Percentiles rank a stretch among this genome's conserved stretches.
These are phyloP conservation scores for Beauveria sp. DNA, from an alignment of 2,329 filamentous ascomycete species.

Conservation along the genomic window DNA sequence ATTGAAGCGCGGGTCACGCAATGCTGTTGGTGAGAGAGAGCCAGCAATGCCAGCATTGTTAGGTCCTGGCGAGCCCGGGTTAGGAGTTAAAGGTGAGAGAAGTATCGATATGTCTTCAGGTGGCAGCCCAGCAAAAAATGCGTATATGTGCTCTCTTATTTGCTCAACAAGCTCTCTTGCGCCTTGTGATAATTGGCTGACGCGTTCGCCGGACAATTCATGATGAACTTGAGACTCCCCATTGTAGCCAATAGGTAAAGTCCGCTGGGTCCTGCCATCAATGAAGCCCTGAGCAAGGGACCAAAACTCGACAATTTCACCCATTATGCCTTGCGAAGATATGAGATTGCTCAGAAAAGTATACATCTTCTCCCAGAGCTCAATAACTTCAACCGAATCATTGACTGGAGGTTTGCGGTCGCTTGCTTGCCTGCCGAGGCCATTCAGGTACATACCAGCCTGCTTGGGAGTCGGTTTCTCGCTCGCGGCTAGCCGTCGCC, in stretches of 20 bases:
- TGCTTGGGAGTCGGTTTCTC: slow-evolving; percentile 63
- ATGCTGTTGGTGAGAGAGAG: slow-evolving; percentile 44
- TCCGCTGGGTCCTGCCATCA: slow-evolving; percentile 72
- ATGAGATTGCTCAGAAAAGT: slow-evolving; percentile 67
- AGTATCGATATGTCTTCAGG: slow-evolving; percentile 85
- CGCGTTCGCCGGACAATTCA: slow-evolving; percentile 62
- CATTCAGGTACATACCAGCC: slow-evolving; percentile 68
- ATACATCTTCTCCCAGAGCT: slow-evolving; percentile 87
- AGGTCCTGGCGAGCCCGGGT: slow-evolving; percentile 49
- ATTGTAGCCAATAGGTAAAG: slow-evolving; percentile 72
- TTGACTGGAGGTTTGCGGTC: slow-evolving; percentile 55
- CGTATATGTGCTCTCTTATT: slow-evolving; percentile 69
- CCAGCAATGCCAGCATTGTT: slow-evolving; percentile 21
- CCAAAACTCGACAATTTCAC: slow-evolving; percentile 91
- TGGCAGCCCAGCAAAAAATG: slow-evolving; percentile 81
- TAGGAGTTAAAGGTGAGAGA: slow-evolving; percentile 69
- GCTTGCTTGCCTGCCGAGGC: slow-evolving; percentile 59
- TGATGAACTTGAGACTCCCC: slow-evolving; percentile 77
- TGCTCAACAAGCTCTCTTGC: slow-evolving; percentile 75
- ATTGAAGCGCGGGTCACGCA: slow-evolving; percentile 67
- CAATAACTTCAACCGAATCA: slow-evolving; percentile 75
- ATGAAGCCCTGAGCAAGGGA: slow-evolving; percentile 86
- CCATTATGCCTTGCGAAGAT: slow-evolving; percentile 71
- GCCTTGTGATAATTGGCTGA: slow-evolving; percentile 66
- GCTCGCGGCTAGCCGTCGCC: slow-evolving; percentile 67